Percentiles rank a stretch among this genome's conserved stretches.
These are phyloP conservation scores for Chalaropsis thielavioides DNA, from an alignment of 2,329 filamentous ascomycete genomes.

Conservation along the genomic window DNA sequence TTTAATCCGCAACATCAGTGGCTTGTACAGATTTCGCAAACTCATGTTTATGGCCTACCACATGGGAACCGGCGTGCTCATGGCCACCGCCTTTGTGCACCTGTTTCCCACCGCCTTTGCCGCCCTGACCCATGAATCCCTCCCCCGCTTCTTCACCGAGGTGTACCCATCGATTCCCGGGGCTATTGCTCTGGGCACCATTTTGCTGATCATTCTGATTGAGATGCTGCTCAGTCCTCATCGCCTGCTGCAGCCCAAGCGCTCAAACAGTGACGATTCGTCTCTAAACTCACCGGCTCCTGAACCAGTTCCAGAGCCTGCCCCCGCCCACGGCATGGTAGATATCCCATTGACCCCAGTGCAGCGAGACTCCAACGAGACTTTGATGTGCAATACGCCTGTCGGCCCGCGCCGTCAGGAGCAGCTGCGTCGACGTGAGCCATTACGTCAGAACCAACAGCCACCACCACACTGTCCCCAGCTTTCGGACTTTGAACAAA, in stretches of 20 bases:
- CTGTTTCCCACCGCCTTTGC: conserved; percentile 51
- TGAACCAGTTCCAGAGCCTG: not conserved
- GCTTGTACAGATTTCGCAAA: conserved; percentile 37
- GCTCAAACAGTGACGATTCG: not conserved
- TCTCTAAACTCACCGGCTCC: too few species aligned
- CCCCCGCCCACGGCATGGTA: not conserved
- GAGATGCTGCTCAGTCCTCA: conserved; percentile 52
- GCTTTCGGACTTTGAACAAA: conserved; percentile 25
- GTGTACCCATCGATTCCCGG: conserved; percentile 67
- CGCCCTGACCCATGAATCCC: conserved; percentile 48
- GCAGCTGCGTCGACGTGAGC: not conserved
- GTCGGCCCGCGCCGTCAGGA: not conserved
- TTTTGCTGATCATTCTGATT: conserved; percentile 63
- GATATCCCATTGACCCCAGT: not conserved
- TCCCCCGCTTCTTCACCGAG: conserved; percentile 60
- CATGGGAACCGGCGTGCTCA: conserved; percentile 63
- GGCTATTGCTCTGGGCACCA: conserved; percentile 63
- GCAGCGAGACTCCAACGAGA: not conserved
- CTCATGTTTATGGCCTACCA: conserved; percentile 48
- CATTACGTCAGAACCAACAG: conserved; percentile 36
- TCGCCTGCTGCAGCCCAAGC: conserved; percentile 21
- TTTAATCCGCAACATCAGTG: conserved; percentile 33
- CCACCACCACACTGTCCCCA: too few species aligned
- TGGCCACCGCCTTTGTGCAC: conserved; percentile 69
- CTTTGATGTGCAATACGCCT: not conserved